Base-by-base conservation (phyloP, 441 rosid species). In the Codiaeum variegatum region DNA sequence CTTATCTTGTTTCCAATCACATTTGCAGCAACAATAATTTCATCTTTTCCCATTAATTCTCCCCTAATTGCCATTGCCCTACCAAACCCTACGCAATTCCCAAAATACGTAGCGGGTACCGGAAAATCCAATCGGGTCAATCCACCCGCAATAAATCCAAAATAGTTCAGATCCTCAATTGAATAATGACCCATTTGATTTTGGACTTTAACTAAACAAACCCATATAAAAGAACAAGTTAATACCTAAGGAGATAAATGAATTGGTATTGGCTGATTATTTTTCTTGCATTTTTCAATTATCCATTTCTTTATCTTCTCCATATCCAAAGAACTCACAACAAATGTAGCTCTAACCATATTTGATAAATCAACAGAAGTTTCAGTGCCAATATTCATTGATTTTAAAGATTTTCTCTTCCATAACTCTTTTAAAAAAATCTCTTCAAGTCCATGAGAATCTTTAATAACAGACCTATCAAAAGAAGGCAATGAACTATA, bases 31-130 rank as follows among this genome's bases (percentile, higher is more conserved):
- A 62, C 73, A 18, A 79, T 24, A 1, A 78, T 75, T 61, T 83
- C 85, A 49, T 71, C 77, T 12, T 84, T 79, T 18, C 85, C 82
- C 1, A 52, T 15, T 12, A 83, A 60, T 7, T 77, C 77, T 3
- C 60, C 49, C 40, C 29, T 55, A 7, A 3, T 55, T 36, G 67
- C 15, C 34, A 1, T 12, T 0, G 24, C 9, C 28, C 44, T 18
- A 34, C 84, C 83, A 3, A 74, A 76, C 62, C 73, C 84, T 3
- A 85, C 80, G 28, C 86, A 85, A 26, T 79, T 85, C 1, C 88
- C 88, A 0, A 85, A 79, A 68, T 82, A 85, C 9, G 75, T 34
- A 6, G 19, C 4, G 12, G 85, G 77, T 1, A 84, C 70, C 0
- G 62, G 71, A 56, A 75, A 75, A 28, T 69, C 79, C 44, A 81